Percentiles rank a stretch among this genome's conserved stretches.
These are phyloP conservation scores for Purpureocillium takamizusanense DNA, from an alignment of 2,329 filamentous ascomycete species.

Conservation along the genomic window DNA sequence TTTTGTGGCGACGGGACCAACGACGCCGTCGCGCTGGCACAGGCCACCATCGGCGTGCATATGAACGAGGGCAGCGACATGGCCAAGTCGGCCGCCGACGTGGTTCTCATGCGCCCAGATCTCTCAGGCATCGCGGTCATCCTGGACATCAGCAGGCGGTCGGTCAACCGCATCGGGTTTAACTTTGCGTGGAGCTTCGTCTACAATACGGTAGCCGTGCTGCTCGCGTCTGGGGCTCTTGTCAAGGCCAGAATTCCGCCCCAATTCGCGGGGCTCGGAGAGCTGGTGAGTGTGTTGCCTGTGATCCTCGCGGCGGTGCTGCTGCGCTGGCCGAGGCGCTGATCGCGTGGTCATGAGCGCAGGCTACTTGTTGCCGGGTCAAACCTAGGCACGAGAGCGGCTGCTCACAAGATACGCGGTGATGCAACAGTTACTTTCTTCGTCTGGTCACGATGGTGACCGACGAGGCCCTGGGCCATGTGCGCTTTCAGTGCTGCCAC, in stretches of 20 bases:
- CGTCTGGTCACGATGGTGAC: too few species aligned
- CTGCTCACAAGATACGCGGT: too few species aligned
- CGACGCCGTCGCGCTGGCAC: constrained; percentile 63
- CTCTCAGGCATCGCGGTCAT: constrained; percentile 48
- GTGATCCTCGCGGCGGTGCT: constrained; percentile 51
- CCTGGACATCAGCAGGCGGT: constrained; percentile 41
- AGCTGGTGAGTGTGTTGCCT: constrained; percentile 65
- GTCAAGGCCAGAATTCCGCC: constrained; percentile 44
- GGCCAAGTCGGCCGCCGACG: constrained; percentile 57
- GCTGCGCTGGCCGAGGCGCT: constrained; percentile 27
- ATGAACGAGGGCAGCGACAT: constrained; percentile 55
- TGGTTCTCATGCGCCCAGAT: constrained; percentile 51
- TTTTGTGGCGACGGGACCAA: constrained; percentile 77
- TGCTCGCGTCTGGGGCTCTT: constrained; percentile 59
- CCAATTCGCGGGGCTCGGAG: constrained; percentile 58
- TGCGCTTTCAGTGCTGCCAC: too few species aligned
- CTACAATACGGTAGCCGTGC: constrained; percentile 61
- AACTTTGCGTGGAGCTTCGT: constrained; percentile 64
- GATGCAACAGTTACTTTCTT: too few species aligned
- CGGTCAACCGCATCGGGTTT: constrained; percentile 44
- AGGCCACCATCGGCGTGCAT: constrained; percentile 63
- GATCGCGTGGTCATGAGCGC: too few species aligned
- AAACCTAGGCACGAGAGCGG: too few species aligned
- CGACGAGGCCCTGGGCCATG: too few species aligned
- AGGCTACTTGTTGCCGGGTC: too few species aligned